Conservation (phyloP, 2,329 filamentous ascomycete genomes). For the Fusarium scirpi region DNA sequence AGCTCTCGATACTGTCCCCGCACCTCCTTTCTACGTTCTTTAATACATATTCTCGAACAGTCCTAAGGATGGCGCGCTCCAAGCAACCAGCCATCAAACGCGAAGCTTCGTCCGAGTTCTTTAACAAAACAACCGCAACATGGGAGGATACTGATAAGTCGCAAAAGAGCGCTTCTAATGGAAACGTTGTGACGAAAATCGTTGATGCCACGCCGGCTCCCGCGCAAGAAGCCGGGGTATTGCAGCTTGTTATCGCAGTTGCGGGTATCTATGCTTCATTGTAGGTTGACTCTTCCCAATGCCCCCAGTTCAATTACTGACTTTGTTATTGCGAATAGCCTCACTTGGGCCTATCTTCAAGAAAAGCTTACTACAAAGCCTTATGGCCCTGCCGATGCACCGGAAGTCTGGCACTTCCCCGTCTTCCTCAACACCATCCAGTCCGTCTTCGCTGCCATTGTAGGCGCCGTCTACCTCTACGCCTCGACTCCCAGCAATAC, state of each 20-base stretch:
- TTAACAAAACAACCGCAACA: slow-evolving; percentile 60
- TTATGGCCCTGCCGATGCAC: slow-evolving; percentile 73
- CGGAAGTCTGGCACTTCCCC: slow-evolving; percentile 89
- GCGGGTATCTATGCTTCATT: slow-evolving; percentile 97
- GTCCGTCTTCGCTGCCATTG: slow-evolving; percentile 85
- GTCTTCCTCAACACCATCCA: slow-evolving; percentile 98
- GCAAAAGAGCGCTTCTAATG: slow-evolving; percentile 42
- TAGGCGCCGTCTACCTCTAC: slow-evolving; percentile 84
- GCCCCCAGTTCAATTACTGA: slow-evolving; percentile 7
- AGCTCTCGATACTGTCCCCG: not conserved
- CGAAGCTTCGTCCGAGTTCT: slow-evolving; percentile 74
- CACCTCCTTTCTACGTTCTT: not conserved
- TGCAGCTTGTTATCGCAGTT: slow-evolving; percentile 88
- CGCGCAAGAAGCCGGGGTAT: slow-evolving; percentile 69
- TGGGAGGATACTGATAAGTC: slow-evolving; percentile 52
- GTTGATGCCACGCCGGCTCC: slow-evolving; percentile 45
- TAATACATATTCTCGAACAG: not conserved
- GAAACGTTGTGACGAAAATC: slow-evolving; percentile 44
- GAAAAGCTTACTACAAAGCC: slow-evolving; percentile 96
- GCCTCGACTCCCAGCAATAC: slow-evolving; percentile 65
- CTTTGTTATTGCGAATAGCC: slow-evolving; percentile 59
- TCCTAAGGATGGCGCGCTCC: slow-evolving; percentile 71
- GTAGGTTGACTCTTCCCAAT: slow-evolving; percentile 64
- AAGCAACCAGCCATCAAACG: slow-evolving; percentile 77
- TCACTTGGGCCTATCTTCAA: slow-evolving; percentile 97